phyloP scores from a whole-genome alignment of 441 rosid species.

The Sinapis alba region DNA sequence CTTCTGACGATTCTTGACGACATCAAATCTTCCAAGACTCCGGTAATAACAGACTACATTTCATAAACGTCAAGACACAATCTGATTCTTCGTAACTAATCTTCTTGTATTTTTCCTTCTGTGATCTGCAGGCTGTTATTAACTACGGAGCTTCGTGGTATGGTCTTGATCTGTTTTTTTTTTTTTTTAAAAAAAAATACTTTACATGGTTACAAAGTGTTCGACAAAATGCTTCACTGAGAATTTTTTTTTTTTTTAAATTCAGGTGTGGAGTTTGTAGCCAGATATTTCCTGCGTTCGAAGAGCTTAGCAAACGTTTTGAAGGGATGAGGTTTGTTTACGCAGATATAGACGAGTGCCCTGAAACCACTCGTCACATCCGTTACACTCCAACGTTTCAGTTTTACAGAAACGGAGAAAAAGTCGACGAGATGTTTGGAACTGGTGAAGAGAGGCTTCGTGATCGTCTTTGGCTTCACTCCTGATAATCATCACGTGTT shows the following conservation, averaged over 20 bases:
- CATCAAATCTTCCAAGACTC: slow-evolving; percentile 37
- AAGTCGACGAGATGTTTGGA: slow-evolving; percentile 95
- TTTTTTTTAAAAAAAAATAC: too few relatives aligned
- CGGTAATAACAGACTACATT: slow-evolving; percentile 12
- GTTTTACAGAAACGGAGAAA: slow-evolving; percentile 83
- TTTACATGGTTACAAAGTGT: slow-evolving; percentile 45
- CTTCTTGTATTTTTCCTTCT: background rate
- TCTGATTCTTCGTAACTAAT: background rate
- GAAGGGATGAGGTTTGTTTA: slow-evolving; percentile 70
- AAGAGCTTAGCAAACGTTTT: slow-evolving; percentile 68
- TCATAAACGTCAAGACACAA: background rate
- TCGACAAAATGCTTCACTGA: slow-evolving; percentile 46
- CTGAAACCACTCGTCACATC: slow-evolving; percentile 80
- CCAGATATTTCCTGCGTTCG: slow-evolving; percentile 81
- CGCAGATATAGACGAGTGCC: slow-evolving; percentile 95
- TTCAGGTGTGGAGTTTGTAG: slow-evolving; percentile 90
- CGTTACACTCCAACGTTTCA: slow-evolving; percentile 95
- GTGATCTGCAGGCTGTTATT: slow-evolving; percentile 62
- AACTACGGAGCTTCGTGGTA: slow-evolving; percentile 90
- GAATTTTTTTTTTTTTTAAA: slow-evolving; percentile 8
- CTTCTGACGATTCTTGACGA: slow-evolving; percentile 25
- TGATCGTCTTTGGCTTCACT: slow-evolving; percentile 96
- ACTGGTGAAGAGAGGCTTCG: slow-evolving; percentile 89
- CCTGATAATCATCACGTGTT: slow-evolving; percentile 46
- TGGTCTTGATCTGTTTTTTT: background rate